Evolutionary conservation across 495 filamentous ascomycete species (phyloP).

Genomic region (Pseudoneurospora amorphoporcata): DNA sequence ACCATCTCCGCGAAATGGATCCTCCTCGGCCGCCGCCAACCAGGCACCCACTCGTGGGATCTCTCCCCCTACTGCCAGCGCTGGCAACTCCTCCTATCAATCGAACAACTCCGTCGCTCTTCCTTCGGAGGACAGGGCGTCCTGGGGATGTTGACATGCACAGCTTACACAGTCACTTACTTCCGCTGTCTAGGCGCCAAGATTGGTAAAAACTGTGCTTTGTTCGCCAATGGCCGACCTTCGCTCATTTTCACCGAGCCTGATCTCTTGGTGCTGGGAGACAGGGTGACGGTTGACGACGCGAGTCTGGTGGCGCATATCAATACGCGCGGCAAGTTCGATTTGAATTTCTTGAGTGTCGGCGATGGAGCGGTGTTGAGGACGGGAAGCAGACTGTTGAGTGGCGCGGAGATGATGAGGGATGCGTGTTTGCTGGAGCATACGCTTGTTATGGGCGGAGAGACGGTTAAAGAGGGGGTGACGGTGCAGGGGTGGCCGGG

Average conservation of each 20-base stretch:
- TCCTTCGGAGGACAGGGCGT: slow-evolving; percentile 34
- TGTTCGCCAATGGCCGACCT: slow-evolving; percentile 34
- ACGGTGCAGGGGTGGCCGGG: slow-evolving; percentile 42
- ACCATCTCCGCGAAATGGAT: slow-evolving; percentile 31
- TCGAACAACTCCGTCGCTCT: slow-evolving; percentile 32
- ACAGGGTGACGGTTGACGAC: slow-evolving; percentile 37
- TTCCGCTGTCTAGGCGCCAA: slow-evolving; percentile 34
- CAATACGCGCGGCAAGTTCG: slow-evolving; percentile 27
- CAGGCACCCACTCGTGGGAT: slow-evolving; percentile 39
- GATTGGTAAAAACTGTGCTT: slow-evolving; percentile 35
- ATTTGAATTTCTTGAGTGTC: slow-evolving; percentile 30
- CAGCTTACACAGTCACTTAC: slow-evolving; percentile 29
- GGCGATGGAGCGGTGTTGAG: slow-evolving; percentile 35
- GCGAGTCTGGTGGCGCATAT: slow-evolving; percentile 35
- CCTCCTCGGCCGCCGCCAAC: slow-evolving; percentile 30
- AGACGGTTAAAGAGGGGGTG: slow-evolving; percentile 30
- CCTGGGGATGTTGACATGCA: slow-evolving; percentile 32
- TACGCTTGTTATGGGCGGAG: slow-evolving; percentile 36
- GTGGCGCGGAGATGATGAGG: slow-evolving; percentile 31
- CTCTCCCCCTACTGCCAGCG: slow-evolving; percentile 8
- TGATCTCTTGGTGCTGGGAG: slow-evolving; percentile 34
- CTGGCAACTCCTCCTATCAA: slow-evolving; percentile 35
- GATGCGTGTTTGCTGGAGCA: slow-evolving; percentile 38
- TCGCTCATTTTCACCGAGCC: slow-evolving; percentile 40
- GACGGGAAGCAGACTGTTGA: slow-evolving; percentile 31